Base-by-base conservation (phyloP, 768 basidiomycete species). In the Holtermanniella nyarrowii region DNA sequence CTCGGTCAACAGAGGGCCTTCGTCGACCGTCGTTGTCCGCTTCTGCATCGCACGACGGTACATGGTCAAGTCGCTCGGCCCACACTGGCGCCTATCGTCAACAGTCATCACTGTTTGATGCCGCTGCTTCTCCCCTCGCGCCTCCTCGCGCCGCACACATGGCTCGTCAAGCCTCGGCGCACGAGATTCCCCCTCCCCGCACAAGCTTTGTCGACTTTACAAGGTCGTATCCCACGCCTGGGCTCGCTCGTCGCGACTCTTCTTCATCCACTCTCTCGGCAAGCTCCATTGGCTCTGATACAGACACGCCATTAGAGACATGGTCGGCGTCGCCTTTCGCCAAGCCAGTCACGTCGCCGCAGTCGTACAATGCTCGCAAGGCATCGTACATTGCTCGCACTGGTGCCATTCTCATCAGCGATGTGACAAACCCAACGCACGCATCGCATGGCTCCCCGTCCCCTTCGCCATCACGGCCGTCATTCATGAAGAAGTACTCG, bases 381-480 rank as follows among this genome's bases (percentile, higher is more conserved):
- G 65, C 65, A 4, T 66, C 65, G 10, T 66, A 66, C 58, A 61
- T 58, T 18, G 53, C 57, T 31, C 53, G 52, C 27, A 57, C 65
- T 3, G 65, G 65, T 13, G 47, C 55, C 3, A 65, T 65, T 52
- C 47, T 59, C 16, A 56, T 65, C 24, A 58, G 59, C 50, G 56
- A 56, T 42, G 48, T 55, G 42, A 51, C 56, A 16, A 7, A 37
- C 31, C 31, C 31, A 16, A 16, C 31, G 10, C 31, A 37, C n/a
- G n/a, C n/a, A n/a, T n/a, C n/a, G 31, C 31, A 7, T 7, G 16
- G 16, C 31, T 7, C 31, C 10, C 31, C 31, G 16, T 37, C 31
- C 7, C 31, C 31, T 16, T 37, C 31, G 10, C 31, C 31, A 37
- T 7, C 31, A 7, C 31, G 31, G 31, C 16, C 31, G 10, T 37